These are phyloP conservation scores for Trichoderma gracile DNA, from an alignment of 2,329 filamentous ascomycete species.

Conservation along the genomic window DNA sequence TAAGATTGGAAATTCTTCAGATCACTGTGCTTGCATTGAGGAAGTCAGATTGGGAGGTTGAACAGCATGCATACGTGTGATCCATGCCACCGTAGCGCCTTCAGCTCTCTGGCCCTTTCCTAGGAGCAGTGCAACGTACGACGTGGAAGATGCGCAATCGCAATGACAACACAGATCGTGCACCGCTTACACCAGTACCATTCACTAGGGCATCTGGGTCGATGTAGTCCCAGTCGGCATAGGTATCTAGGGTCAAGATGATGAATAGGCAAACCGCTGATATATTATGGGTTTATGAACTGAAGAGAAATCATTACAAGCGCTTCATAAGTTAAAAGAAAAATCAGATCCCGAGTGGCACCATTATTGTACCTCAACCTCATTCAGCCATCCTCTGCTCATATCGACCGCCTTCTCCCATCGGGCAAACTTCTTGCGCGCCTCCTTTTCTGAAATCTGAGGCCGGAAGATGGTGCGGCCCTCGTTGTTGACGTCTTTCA, in stretches of 20 bases:
- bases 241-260: neutral
- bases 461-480: conserved; percentile 70
- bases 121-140: conserved; percentile 13
- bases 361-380: conserved; percentile 13
- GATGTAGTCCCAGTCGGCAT: neutral
- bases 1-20: neutral
- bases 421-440: conserved; percentile 63
- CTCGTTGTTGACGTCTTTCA: conserved; percentile 69
- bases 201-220: neutral
- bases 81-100: neutral
- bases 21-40: neutral
- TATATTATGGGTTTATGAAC: neutral
- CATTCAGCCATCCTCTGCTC: conserved; percentile 68
- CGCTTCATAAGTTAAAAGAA: neutral
- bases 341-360: no score
- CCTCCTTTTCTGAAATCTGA: conserved; percentile 59
- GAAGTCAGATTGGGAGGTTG: neutral
- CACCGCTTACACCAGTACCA: neutral
- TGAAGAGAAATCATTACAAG: conserved; percentile 16
- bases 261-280: neutral
- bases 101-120: neutral
- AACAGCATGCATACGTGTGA: neutral
- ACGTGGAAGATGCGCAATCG: neutral
- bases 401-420: conserved; percentile 80
- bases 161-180: neutral